Percentiles rank a stretch among this genome's conserved stretches.
phyloP scores from a whole-genome alignment of 1,284 basidiomycete genomes.

The Cutaneotrichosporon dermatis region DNA sequence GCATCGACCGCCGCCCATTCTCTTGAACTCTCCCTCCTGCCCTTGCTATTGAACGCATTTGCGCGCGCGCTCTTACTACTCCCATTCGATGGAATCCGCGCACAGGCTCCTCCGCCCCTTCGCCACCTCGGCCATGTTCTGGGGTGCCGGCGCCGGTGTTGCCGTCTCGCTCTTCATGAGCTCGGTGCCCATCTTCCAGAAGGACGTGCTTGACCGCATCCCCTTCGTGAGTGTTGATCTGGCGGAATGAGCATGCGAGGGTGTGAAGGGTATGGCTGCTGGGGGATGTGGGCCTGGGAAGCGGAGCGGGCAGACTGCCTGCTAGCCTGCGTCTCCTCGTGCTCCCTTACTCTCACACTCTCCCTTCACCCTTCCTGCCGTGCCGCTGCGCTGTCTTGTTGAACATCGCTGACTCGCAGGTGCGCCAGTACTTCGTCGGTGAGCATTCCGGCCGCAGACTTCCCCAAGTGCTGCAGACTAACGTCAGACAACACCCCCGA shows the following conservation, averaged over 20 bases:
- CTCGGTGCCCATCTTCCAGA: conserved; percentile 46
- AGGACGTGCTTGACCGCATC: conserved; percentile 45
- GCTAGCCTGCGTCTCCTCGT: too few relatives aligned
- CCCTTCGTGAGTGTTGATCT: conserved; percentile 34
- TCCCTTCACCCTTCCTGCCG: too few relatives aligned
- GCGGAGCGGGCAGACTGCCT: too few relatives aligned
- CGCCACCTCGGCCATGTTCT: conserved; percentile 31
- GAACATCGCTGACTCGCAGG: conserved; percentile 13
- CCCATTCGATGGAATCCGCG: not conserved
- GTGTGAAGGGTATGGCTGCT: not conserved
- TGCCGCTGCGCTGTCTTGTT: too few relatives aligned
- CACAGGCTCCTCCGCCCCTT: conserved; percentile 36
- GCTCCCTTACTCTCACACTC: too few relatives aligned
- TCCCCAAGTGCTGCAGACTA: not conserved
- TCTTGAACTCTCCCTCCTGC: too few relatives aligned
- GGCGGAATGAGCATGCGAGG: not conserved
- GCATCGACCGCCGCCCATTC: too few relatives aligned
- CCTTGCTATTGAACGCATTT: too few relatives aligned
- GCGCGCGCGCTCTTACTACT: not conserved
- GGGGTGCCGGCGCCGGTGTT: conserved; percentile 42
- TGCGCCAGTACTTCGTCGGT: conserved; percentile 36
- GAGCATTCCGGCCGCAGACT: conserved; percentile 3
- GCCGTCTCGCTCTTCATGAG: conserved; percentile 45
- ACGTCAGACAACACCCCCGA: conserved; percentile 44
- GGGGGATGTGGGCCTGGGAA: too few relatives aligned